phyloP scores from a whole-genome alignment of 164 flowering plant species.

The Dillenia turbinata region DNA sequence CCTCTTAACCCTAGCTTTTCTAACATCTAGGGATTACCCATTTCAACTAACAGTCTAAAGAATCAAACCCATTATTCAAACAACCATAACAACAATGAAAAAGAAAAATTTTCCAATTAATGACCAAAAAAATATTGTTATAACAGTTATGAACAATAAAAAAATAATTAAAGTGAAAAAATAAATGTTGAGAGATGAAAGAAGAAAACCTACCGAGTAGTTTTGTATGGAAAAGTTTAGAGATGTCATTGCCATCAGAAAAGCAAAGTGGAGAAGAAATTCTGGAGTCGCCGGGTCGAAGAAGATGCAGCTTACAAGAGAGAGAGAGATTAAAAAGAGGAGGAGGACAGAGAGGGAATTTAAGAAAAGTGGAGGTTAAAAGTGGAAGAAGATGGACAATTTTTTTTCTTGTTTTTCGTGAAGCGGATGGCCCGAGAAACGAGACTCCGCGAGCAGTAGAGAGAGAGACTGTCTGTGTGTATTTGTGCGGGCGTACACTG shows the following conservation, averaged over 20 bases:
- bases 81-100: neutral
- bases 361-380: slow-evolving; percentile 14
- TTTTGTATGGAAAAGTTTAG: no score
- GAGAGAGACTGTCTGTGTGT: neutral
- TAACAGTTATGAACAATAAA: neutral
- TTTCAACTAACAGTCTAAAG: slow-evolving; percentile 10
- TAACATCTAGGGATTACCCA: slow-evolving; percentile 10
- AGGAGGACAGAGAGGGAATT: neutral
- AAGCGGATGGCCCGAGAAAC: slow-evolving; percentile 46
- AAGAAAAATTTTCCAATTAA: slow-evolving; percentile 14
- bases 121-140: no score
- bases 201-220: no score
- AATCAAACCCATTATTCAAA: slow-evolving; percentile 14
- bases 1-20: slow-evolving; percentile 14
- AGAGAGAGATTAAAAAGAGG: neutral
- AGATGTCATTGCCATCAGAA: no score
- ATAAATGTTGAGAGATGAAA: neutral
- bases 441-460: slow-evolving; percentile 24
- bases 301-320: neutral
- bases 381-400: slow-evolving; percentile 8
- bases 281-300: neutral
- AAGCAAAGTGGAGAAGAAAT: neutral
- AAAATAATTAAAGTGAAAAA: neutral
- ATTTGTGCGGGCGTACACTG: neutral
- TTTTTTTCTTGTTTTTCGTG: slow-evolving; percentile 34